Conservation (phyloP, 768 basidiomycete species). For the Lentinus brumalis region DNA sequence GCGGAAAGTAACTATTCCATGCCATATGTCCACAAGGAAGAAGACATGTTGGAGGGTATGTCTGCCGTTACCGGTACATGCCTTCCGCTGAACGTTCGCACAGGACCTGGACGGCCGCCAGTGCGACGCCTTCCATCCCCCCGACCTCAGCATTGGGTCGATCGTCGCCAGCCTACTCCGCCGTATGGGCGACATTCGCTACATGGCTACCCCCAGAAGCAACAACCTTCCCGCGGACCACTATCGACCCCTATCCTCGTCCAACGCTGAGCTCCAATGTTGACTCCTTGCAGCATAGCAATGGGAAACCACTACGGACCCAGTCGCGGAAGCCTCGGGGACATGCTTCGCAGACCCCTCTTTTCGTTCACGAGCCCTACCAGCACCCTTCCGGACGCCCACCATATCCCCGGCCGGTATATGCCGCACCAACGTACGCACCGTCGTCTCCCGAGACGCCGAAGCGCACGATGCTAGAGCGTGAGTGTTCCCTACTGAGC, state of each 20-base stretch:
- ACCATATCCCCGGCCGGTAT: conserved; percentile 24
- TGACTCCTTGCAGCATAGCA: conserved; percentile 13
- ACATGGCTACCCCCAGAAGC: background rate
- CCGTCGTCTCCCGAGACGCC: conserved; percentile 19
- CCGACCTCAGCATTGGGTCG: conserved; percentile 4
- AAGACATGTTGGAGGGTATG: conserved; percentile 20
- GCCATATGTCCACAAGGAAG: conserved; percentile 5
- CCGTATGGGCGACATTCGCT: conserved; percentile 10
- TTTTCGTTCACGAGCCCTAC: conserved; percentile 13
- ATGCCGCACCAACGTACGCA: conserved; percentile 41
- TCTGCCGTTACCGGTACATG: background rate
- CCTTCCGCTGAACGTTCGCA: background rate
- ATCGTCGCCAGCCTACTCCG: conserved; percentile 11
- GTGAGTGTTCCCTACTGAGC: conserved; percentile 41
- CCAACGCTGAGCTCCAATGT: conserved; percentile 16
- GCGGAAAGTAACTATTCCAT: conserved; percentile 18
- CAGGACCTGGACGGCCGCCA: conserved; percentile 17
- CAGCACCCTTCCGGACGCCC: conserved; percentile 4
- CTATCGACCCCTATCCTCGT: conserved; percentile 19
- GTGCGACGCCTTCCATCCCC: conserved; percentile 13
- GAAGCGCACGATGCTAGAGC: conserved; percentile 55
- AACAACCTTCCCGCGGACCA: conserved; percentile 8
- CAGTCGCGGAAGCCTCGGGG: conserved; percentile 20
- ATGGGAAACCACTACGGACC: conserved; percentile 24
- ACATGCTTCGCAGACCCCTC: conserved; percentile 12